Base-by-base conservation (phyloP, 2,329 filamentous ascomycete species). In the Cercospora berteroae region DNA sequence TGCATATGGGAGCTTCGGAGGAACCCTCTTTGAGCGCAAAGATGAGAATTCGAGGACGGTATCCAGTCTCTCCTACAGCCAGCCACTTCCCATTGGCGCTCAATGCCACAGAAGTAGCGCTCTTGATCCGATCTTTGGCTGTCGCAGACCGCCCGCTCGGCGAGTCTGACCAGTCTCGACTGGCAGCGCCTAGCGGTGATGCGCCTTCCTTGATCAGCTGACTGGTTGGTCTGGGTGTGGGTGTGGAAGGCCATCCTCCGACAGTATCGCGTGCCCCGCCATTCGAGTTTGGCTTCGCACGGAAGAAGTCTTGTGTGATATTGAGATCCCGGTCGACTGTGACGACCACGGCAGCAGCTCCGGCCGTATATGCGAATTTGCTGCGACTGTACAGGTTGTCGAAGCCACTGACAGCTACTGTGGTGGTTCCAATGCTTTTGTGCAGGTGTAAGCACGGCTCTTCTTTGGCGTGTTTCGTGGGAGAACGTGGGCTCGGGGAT, bases 31-130 rank as follows among this genome's bases (percentile, higher is more conserved):
- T 87, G 5, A 95, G 88, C 33, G 88, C 93, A 80, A 97, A 99
- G 64, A 99, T 89, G 66, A 98, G 84, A 23, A 99, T 93, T 63
- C 95, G 87, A 5, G 95, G 95, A 63, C 90, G 91, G 79, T 98
- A 97, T 23, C 95, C 95, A 3, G 94, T 96, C 69, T 99, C 95
- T 74, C 95, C 95, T 3, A 98, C 91, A 8, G 94, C 95, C 62
- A 99, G 83, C 77, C 91, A 96, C 73, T 88, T 90, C 33, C 92
- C 94, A 80, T 97, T 93, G 0, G 89, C 88, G 76, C 93, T 97
- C 71, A 99, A 85, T 23, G 93, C 90, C 5, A 99, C 86, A 75
- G 94, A 96, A 5, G 94, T 97, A 2, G 94, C 93, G 18, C 95
- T 92, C 81, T 98, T 98, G 77, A 98, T 94, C 72, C 93, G 88